Evolutionary conservation across 306 rosid species (phyloP), one percentile per base, ranked within the genome.

Genomic region (Malus orientalis): DNA sequence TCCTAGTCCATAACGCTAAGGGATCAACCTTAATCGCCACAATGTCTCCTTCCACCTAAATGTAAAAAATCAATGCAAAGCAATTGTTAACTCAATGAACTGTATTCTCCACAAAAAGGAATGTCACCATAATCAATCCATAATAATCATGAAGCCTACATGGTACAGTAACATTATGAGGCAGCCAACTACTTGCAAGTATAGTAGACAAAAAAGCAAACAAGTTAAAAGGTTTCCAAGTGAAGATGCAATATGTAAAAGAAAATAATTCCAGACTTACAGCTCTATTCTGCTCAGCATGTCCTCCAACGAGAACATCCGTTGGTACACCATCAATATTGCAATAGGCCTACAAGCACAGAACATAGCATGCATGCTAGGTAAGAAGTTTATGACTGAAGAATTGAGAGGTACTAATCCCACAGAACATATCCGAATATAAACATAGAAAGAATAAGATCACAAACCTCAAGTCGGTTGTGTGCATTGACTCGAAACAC

Each of bases 231-330:
- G 13, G 10, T 19, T 11, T 40, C 38, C 40, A 23, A 38, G 25
- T 8, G 44, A 60, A 33, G n/a, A 40, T 12, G 20, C 19, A 44
- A 42, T 27, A 27, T n/a, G 27, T 44, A 18, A 29, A n/a, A 53
- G n/a, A 64, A 68, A 65, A 15, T n/a, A 74, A 75, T 32, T 69
- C 58, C 75, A 72, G 9, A 86, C 97, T 90, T 83, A 95, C 98
- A 77, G 98, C 98, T 92, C 97, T 92, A 80, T 92, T 95, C 85
- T 95, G 98, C 82, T 89, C 80, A 8, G 84, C 77, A 79, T 81
- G 77, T 80, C 97, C 97, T 76, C 76, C 70, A 44, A 95, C 76
- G 61, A 95, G 88, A 69, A 92, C 45, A 86, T 95, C 97, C 4
- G 84, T 85, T 11, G 95, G 88, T 66, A 95, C 75, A 69, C 97